Evolutionary conservation across 495 filamentous ascomycete genomes (phyloP).

Genomic region (Ramalina peruviana): DNA sequence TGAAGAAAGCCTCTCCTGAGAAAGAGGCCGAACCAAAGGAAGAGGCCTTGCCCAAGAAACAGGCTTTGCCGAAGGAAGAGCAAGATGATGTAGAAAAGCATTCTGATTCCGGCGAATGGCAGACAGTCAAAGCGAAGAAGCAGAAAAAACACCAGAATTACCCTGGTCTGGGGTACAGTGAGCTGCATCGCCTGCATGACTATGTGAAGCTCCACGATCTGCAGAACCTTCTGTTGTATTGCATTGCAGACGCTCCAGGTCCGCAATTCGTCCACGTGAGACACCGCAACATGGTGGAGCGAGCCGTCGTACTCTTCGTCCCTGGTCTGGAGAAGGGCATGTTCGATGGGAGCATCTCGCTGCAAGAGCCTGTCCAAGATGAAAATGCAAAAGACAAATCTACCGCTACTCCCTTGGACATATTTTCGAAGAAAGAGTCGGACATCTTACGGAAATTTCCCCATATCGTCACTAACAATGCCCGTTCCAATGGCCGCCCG

Average conservation of each 20-base stretch:
- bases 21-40: not conserved
- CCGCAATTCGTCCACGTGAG: slow-evolving; percentile 80
- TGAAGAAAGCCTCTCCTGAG: too few species aligned
- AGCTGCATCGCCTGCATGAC: slow-evolving; percentile 50
- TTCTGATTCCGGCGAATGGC: slow-evolving; percentile 10
- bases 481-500: slow-evolving; percentile 3
- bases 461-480: slow-evolving; percentile 7
- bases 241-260: slow-evolving; percentile 63
- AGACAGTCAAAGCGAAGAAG: slow-evolving; percentile 21
- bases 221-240: slow-evolving; percentile 72
- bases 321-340: slow-evolving; percentile 81
- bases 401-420: not conserved
- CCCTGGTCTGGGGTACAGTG: slow-evolving; percentile 55
- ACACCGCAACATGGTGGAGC: slow-evolving; percentile 60
- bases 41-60: not conserved
- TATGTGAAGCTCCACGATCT: slow-evolving; percentile 67
- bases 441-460: not conserved
- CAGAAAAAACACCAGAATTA: slow-evolving; percentile 58
- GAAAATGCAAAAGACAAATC: slow-evolving; percentile 15
- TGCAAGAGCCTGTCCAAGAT: slow-evolving; percentile 24
- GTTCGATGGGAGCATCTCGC: slow-evolving; percentile 58
- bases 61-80: not conserved
- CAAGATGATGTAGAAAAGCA: not conserved
- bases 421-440: too few species aligned
- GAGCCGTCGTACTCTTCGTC: slow-evolving; percentile 85